Evolutionary conservation across 345 rosid genomes (phyloP), one percentile per base, ranked within the genome.

Genomic region (Lagerstroemia speciosa): DNA sequence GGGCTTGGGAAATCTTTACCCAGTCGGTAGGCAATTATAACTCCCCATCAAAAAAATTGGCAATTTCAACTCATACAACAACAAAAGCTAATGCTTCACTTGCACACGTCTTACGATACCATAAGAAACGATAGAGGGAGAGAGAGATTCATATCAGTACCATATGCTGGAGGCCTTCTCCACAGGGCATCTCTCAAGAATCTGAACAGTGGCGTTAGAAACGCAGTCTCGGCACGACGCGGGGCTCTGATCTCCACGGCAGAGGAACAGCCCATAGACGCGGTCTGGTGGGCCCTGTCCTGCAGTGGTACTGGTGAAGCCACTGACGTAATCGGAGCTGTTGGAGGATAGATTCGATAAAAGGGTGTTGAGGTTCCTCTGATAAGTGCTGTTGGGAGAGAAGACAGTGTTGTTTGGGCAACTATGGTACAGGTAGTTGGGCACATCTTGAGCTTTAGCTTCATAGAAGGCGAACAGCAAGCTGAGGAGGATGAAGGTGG

Each of bases 211-310:
- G 0, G 84, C 81, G 0, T 9, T 19, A 3, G 30, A 22, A 22
- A 78, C 52, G 50, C 81, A 83, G 29, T 57, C 26, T 12, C 52
- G 68, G 65, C 82, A 83, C 0, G 0, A 19, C 24, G 37, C 30
- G 11, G 53, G 4, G 58, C 70, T 7, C 20, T 30, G 50, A 60
- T 83, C 82, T 0, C 81, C 84, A 1, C 79, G 73, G 69, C 86
- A 80, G 22, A 83, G 79, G 71, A 69, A 83, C 43, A 78, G 78
- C 40, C 80, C 71, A 40, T 75, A 50, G 66, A 41, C 67, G 8
- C 43, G 38, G 32, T 75, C 63, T 0, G 16, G 26, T 29, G 64
- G 62, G 64, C 31, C 66, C 5, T 17, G 32, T 16, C 83, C 81
- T 0, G 65, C 50, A 14, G 78, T 67, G 46, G 72, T 30, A 61